A percentile compares a stretch with the other conserved stretches of the same genome.
phyloP scores from a whole-genome alignment of 2,329 filamentous ascomycete species.

The Zymoseptoria passerinii region DNA sequence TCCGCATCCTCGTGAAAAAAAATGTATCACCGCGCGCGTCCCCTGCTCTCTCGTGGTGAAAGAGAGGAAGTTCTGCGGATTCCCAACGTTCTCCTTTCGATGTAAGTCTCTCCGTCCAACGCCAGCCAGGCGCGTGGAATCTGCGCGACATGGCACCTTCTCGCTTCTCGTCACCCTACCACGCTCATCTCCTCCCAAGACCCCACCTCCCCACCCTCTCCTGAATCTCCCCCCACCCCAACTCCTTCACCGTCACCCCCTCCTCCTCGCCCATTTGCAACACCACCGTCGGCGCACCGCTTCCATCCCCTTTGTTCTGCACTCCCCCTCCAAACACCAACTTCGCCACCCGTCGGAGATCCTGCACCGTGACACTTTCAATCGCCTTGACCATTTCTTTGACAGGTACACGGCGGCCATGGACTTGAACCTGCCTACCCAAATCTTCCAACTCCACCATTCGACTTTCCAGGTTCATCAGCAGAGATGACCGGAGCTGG shows the following conservation, averaged over 20 bases:
- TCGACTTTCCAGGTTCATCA: slow-evolving; percentile 95
- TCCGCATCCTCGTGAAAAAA: too few species aligned
- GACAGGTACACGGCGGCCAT: slow-evolving; percentile 84
- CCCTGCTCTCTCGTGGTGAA: too few species aligned
- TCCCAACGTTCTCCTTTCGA: too few species aligned
- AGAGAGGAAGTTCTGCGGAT: too few species aligned
- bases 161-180: too few species aligned
- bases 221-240: slow-evolving; percentile 85
- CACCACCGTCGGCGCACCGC: slow-evolving; percentile 86
- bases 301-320: slow-evolving; percentile 65
- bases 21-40: too few species aligned
- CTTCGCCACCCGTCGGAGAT: slow-evolving; percentile 72
- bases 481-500: slow-evolving; percentile 75
- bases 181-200: slow-evolving; percentile 54
- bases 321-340: slow-evolving; percentile 71
- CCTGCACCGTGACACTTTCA: slow-evolving; percentile 67
- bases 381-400: slow-evolving; percentile 88
- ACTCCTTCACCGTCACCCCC: slow-evolving; percentile 56
- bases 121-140: too few species aligned
- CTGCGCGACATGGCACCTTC: too few species aligned
- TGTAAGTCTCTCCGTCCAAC: too few species aligned
- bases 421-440: slow-evolving; percentile 91
- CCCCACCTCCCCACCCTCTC: slow-evolving; percentile 76
- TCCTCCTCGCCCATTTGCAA: slow-evolving; percentile 80
- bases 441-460: slow-evolving; percentile 98